Evolutionary conservation across 495 filamentous ascomycete genomes (phyloP), one percentile per base, ranked within the genome.

Genomic region (Daldinia loculata): DNA sequence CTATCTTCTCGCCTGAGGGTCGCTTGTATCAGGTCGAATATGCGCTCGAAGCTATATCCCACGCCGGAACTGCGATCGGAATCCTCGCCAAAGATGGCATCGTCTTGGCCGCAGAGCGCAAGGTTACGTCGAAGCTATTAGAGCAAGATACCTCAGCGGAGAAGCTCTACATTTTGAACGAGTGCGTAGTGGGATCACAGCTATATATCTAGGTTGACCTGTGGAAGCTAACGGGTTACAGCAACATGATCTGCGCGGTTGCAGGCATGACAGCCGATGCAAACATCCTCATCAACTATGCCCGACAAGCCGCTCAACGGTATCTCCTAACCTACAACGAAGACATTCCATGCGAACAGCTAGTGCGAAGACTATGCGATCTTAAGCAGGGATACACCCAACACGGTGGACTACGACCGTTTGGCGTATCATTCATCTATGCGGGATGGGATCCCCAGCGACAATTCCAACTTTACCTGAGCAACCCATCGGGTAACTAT

Each of bases 221-320:
- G 4, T 30, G 30, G 3, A 27, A 22, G 30, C 39, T 74, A 61
- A 71, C 29, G 27, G 30, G 12, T 27, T 26, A 11, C 72, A 99
- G 95, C 84, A 99, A 99, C 85, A 98, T 98, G 96, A 98, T 99
- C 80, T 98, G 95, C 84, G 95, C 95, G 62, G 95, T 99, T 61
- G 95, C 95, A 71, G 95, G 95, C 83, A 98, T 98, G 95, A 98
- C 93, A 55, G 94, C 95, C 78, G 95, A 99, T 80, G 95, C 95
- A 73, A 99, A 99, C 85, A 99, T 99, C 82, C 91, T 99, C 74
- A 98, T 99, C 90, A 98, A 98, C 87, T 97, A 93, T 83, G 95
- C 95, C 81, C 94, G 95, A 69, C 93, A 97, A 88, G 90, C 91
- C 76, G 96, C 95, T 65, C 95, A 99, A 83, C 89, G 89, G 69